These are phyloP conservation scores for Arabidopsis suecica DNA, from an alignment of 345 rosid species.

Conservation along the genomic window DNA sequence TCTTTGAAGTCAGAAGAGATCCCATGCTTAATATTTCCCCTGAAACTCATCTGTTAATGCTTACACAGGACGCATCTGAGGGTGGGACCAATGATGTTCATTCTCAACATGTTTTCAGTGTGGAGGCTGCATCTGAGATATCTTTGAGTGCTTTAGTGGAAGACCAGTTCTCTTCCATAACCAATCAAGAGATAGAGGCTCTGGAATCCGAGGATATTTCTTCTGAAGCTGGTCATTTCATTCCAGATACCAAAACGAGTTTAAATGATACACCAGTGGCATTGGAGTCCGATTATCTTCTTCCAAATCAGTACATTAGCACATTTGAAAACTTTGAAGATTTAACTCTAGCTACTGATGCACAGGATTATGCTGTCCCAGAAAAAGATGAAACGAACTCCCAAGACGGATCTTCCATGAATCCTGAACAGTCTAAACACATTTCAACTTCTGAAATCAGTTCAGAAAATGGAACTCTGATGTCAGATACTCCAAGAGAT, in stretches of 20 bases:
- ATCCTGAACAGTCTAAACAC: background rate
- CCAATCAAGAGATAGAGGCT: constrained; percentile 31
- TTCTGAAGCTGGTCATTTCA: constrained; percentile 4
- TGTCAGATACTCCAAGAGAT: constrained; percentile 27
- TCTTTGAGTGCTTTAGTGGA: constrained; percentile 40
- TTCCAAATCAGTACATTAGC: background rate
- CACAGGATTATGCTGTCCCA: constrained; percentile 15
- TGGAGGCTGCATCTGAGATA: constrained; percentile 35
- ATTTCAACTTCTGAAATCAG: constrained; percentile 8
- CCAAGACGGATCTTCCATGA: constrained; percentile 19
- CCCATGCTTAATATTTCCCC: background rate
- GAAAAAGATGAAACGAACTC: constrained; percentile 6
- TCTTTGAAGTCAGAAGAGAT: constrained; percentile 9
- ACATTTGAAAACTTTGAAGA: constrained; percentile 3
- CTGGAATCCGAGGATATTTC: constrained; percentile 14
- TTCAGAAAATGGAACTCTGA: constrained; percentile 17
- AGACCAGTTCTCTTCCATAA: constrained; percentile 25
- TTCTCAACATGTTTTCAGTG: constrained; percentile 14
- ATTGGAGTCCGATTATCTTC: constrained; percentile 1
- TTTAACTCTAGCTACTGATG: background rate
- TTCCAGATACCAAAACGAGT: background rate
- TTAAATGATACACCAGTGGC: background rate
- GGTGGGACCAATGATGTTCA: background rate
- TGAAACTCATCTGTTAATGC: background rate
- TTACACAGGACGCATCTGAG: constrained; percentile 12